Conservation (phyloP, 2,329 filamentous ascomycete genomes). For the Orbilia blumenaviensis region DNA sequence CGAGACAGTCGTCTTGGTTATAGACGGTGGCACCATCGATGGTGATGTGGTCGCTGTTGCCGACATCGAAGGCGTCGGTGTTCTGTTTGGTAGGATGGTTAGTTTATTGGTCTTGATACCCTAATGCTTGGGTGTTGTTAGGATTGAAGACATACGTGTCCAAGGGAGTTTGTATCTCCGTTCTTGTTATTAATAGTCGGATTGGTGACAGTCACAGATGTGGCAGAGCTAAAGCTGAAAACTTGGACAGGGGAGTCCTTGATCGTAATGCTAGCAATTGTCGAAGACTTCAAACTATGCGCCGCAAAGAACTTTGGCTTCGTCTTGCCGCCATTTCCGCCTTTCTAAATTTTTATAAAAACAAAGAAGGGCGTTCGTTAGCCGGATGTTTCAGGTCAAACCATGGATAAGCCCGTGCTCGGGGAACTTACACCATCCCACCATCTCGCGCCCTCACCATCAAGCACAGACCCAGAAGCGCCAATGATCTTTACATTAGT, state of each 20-base stretch:
- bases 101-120: not conserved
- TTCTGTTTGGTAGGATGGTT: constrained; percentile 61
- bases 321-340: constrained; percentile 61
- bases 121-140: not conserved
- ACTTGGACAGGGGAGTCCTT: constrained; percentile 63
- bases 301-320: constrained; percentile 67
- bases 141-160: constrained; percentile 23
- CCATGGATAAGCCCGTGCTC: not conserved
- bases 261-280: constrained; percentile 61
- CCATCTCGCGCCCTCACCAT: constrained; percentile 69
- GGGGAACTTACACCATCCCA: constrained; percentile 67
- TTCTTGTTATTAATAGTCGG: constrained; percentile 61
- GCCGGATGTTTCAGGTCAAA: not conserved
- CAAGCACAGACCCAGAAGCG: constrained; percentile 66
- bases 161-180: constrained; percentile 41
- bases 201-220: constrained; percentile 60
- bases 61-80: constrained; percentile 70
- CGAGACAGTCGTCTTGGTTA: constrained; percentile 72
- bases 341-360: constrained; percentile 55
- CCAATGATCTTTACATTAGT: constrained; percentile 67
- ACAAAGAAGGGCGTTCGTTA: not conserved
- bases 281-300: constrained; percentile 61
- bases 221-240: constrained; percentile 62
- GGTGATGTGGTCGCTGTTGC: constrained; percentile 64
- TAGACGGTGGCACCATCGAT: constrained; percentile 67